A percentile compares a stretch with the other conserved stretches of the same genome.
Evolutionary conservation across 148 eudicot genomes (phyloP).

Genomic region (Suaeda aralocaspica): DNA sequence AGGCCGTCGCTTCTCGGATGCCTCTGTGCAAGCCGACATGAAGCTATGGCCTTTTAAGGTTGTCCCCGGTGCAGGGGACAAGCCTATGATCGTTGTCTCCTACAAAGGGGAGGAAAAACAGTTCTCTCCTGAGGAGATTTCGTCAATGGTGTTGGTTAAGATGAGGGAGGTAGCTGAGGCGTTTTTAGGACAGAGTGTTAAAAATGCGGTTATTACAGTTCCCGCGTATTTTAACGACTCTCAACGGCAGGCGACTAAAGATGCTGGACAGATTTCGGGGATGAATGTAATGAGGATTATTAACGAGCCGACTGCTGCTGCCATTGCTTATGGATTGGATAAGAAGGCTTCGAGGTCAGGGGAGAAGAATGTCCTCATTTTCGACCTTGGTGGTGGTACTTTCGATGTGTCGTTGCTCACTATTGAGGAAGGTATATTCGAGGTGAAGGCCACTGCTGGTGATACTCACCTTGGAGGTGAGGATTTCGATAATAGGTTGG

Average conservation of each 20-base stretch:
- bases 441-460: constrained; percentile 25
- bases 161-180: constrained; percentile 27
- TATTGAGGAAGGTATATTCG: constrained; percentile 23
- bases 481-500: constrained; percentile 18
- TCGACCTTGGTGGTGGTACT: constrained; percentile 24
- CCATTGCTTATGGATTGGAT: constrained; percentile 26
- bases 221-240: constrained; percentile 27
- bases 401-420: constrained; percentile 22
- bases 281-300: constrained; percentile 24
- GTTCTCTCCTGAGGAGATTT: constrained; percentile 22
- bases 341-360: constrained; percentile 22
- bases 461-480: constrained; percentile 28
- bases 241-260: constrained; percentile 24
- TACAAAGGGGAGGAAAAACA: constrained; percentile 21
- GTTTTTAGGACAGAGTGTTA: constrained; percentile 13
- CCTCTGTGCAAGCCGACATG: constrained; percentile 23
- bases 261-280: constrained; percentile 21
- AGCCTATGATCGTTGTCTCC: constrained; percentile 23
- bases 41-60: constrained; percentile 27
- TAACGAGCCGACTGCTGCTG: constrained; percentile 26
- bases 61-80: constrained; percentile 21
- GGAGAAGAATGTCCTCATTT: constrained; percentile 23
- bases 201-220: constrained; percentile 21
- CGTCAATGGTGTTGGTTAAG: constrained; percentile 18
- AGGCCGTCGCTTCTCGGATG: constrained; percentile 23